Base-by-base conservation (phyloP, 768 basidiomycete species). In the Pleurotus pulmonarius region DNA sequence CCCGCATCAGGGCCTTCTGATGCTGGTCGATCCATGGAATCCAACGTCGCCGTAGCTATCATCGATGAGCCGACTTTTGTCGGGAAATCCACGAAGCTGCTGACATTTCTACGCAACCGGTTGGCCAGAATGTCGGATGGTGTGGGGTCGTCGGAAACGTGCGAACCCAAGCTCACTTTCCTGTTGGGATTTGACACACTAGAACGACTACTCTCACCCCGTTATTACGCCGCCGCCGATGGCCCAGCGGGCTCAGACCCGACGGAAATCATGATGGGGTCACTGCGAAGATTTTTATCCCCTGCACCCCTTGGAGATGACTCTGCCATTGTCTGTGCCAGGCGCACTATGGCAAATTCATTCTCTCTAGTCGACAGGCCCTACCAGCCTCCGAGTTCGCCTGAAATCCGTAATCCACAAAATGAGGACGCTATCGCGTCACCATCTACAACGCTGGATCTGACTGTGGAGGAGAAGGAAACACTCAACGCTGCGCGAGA, bases 31-130 rank as follows among this genome's bases (percentile, higher is more conserved):
- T 15, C n/a, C 12, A 11, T 22, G 46, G 53, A 56, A 13, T 60
- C 69, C 5, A 87, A 88, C 56, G 75, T 89, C 37, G 93, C 91
- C 0, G 80, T 96, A 5, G 95, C 82, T 6, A 80, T 94, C 61
- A 83, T 92, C 58, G 83, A 94, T 67, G 91, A 93, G 64, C 92
- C 94, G 9, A 92, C 87, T 0, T 97, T 98, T 68, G 88, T 90
- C 22, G 83, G 86, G 15, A 98, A 98, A 71, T 87, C 90, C 12
- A 69, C 67, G 9, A 70, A 75, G 41, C 71, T 96, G 25, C 80
- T 76, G 47, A 63, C 64, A 5, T 86, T 80, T 64, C 75, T 91
- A 40, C 69, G 62, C 44, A 60, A 63, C 12, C 72, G 75, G 22
- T 60, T 81, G 25, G 56, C 62, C 29, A 12, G 15, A 22, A 24